Base-by-base conservation (phyloP, 129 eudicot genomes). In the Deinandra increscens region DNA sequence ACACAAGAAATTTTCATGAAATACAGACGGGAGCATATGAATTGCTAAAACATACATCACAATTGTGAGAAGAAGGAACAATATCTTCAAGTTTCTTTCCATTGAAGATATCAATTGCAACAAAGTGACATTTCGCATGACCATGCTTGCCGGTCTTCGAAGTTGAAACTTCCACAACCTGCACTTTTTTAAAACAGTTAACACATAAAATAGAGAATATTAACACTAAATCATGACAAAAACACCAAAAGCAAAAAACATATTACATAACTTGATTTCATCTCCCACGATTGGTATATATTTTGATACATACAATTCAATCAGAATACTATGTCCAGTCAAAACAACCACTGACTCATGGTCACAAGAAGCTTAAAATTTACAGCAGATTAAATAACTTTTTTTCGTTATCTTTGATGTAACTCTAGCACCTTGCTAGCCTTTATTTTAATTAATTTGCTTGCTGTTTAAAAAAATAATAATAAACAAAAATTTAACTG, bases 91-190 rank as follows among this genome's bases (percentile, higher is more conserved):
- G 94, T 64, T 87, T 87, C 81, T 87, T 87, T 36, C 83, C 84
- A 71, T 75, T 87, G 76, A 87, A 87, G 74, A 87, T 84, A 79
- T 87, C 95, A 46, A 87, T 84, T 7, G 76, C 95, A 62, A 87
- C 95, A 34, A 87, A 87, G 73, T 84, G 90, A 82, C 95, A 87
- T 36, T 87, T 87, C n/a, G 95, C 87, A 34, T 87, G 95, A 15
- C 95, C 95, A 12, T 84, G 95, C 82, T 84, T 87, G 60, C 95
- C 95, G 13, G 95, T 84, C 79, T 87, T 87, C 23, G 90, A 84
- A 65, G 95, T 87, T 18, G 90, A 84, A 15, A 88, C 95, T 77
- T 88, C 95, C 41, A 88, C 95, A 75, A 88, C 95, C 95, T 88
- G 70, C 55, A 60, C 0, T 4, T 5, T 9, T 33, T 15, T 26